These are phyloP conservation scores for Paecilomyces niveus DNA, from an alignment of 2,329 filamentous ascomycete genomes.

Conservation along the genomic window DNA sequence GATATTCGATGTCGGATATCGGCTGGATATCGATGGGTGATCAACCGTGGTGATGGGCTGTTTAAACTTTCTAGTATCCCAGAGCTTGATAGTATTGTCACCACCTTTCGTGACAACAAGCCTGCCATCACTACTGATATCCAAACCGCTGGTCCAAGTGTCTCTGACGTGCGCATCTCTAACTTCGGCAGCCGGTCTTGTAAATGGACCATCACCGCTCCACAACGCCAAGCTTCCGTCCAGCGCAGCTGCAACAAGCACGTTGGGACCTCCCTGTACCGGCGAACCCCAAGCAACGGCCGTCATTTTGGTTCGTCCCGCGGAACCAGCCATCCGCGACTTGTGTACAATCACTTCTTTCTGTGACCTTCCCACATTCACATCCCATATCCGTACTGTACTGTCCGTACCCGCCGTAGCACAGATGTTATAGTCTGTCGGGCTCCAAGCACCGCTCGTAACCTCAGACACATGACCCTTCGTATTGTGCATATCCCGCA, in stretches of 20 bases:
- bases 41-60: slow-evolving; percentile 71
- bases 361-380: slow-evolving; percentile 82
- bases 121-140: slow-evolving; percentile 83
- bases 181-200: slow-evolving; percentile 74
- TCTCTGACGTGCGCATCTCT: slow-evolving; percentile 71
- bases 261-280: slow-evolving; percentile 66
- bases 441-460: slow-evolving; percentile 84
- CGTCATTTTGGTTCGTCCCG: slow-evolving; percentile 89
- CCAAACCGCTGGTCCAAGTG: slow-evolving; percentile 88
- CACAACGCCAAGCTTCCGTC: slow-evolving; percentile 92
- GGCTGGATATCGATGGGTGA: slow-evolving; percentile 74
- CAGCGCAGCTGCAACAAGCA: slow-evolving; percentile 74
- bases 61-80: slow-evolving; percentile 96
- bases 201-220: slow-evolving; percentile 78
- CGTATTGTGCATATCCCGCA: slow-evolving; percentile 94
- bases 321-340: slow-evolving; percentile 78
- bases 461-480: slow-evolving; percentile 94
- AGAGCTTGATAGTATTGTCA: slow-evolving; percentile 88
- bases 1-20: slow-evolving; percentile 81
- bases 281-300: slow-evolving; percentile 79
- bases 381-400: slow-evolving; percentile 92
- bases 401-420: slow-evolving; percentile 92
- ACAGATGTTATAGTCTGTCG: slow-evolving; percentile 73
- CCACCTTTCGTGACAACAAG: slow-evolving; percentile 87
- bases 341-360: slow-evolving; percentile 96